Evolutionary conservation across 2,329 filamentous ascomycete species (phyloP).

Genomic region (Alternaria metachromatica): DNA sequence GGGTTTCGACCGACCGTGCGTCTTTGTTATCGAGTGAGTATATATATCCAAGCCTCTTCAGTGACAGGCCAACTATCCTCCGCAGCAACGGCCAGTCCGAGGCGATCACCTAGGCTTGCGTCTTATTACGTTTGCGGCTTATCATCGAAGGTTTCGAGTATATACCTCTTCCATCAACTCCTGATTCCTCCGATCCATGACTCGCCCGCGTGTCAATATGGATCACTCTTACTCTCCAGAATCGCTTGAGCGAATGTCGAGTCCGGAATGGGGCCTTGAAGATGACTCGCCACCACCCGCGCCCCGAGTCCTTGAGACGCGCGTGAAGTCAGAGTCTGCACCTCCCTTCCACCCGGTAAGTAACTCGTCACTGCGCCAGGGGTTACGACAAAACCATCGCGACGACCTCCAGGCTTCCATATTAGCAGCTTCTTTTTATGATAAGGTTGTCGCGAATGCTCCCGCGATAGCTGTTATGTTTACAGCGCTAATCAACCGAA

Average conservation of each 20-base stretch:
- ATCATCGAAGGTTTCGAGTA: background rate
- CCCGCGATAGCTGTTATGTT: background rate
- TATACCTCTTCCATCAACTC: background rate
- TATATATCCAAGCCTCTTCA: background rate
- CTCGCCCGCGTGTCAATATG: background rate
- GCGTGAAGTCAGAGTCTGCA: background rate
- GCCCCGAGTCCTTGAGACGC: background rate
- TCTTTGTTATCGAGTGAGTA: background rate
- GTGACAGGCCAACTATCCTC: background rate
- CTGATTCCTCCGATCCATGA: background rate
- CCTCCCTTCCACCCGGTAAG: background rate
- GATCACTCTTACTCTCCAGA: background rate
- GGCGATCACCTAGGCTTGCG: rapidly evolving
- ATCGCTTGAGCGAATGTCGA: background rate
- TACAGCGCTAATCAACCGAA: background rate
- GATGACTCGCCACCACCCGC: background rate
- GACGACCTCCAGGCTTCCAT: background rate
- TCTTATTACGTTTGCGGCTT: background rate
- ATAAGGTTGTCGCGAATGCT: background rate
- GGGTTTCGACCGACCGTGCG: background rate
- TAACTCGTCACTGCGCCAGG: background rate
- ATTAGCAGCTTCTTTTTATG: background rate
- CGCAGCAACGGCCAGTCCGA: background rate
- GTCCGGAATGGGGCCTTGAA: background rate
- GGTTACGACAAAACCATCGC: background rate